Evolutionary conservation across 306 rosid species (phyloP).

Genomic region (Echinosophora koreensis): DNA sequence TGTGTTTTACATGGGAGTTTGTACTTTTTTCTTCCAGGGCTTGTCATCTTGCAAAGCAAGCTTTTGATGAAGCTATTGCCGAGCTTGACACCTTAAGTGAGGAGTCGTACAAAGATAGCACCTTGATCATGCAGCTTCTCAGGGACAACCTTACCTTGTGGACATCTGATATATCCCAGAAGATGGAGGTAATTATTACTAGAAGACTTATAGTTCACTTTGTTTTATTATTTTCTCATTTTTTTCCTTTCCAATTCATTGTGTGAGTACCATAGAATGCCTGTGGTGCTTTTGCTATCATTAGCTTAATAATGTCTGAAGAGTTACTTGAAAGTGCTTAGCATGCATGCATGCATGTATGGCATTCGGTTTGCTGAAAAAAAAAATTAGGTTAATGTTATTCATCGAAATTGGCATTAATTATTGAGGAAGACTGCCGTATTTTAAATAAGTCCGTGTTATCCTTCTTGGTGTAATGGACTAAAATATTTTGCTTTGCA

Average conservation of each 20-base stretch:
- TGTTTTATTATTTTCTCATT: neutral
- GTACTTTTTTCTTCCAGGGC: slow-evolving; percentile 53
- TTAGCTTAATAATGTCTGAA: neutral
- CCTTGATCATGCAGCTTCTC: slow-evolving; percentile 75
- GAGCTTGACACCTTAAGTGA: slow-evolving; percentile 70
- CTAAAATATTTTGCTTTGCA: slow-evolving; percentile 2
- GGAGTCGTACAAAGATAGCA: slow-evolving; percentile 76
- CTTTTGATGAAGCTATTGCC: slow-evolving; percentile 71
- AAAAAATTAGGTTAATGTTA: neutral
- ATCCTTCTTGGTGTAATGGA: neutral
- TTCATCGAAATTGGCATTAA: neutral
- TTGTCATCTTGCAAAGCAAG: slow-evolving; percentile 72
- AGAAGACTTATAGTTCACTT: slow-evolving; percentile 20
- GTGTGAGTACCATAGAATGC: neutral
- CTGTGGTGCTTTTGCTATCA: neutral
- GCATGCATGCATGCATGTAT: neutral
- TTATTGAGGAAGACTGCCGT: neutral
- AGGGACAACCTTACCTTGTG: slow-evolving; percentile 74
- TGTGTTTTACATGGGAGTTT: slow-evolving; percentile 26
- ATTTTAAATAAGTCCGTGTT: neutral
- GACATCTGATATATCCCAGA: slow-evolving; percentile 74
- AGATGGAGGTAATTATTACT: slow-evolving; percentile 59
- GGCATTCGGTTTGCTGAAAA: neutral
- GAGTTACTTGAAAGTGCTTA: slow-evolving; percentile 3
- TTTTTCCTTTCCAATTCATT: neutral